Evolutionary conservation across 768 basidiomycete genomes (phyloP), one percentile per base, ranked within the genome.

Genomic region (Lentinus brumalis): DNA sequence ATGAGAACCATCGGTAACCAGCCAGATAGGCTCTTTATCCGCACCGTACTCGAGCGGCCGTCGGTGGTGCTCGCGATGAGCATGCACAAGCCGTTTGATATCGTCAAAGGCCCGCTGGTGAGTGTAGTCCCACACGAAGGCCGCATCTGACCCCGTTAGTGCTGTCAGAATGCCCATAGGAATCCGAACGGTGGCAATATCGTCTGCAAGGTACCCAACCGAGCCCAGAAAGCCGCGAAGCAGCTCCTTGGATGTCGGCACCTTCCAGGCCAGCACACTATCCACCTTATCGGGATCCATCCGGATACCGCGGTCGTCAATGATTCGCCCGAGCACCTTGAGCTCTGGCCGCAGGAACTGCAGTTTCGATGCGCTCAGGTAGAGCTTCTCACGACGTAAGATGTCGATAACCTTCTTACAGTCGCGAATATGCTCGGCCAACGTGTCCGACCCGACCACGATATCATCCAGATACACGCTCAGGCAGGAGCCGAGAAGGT

Each of bases 121-220:
- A 7, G 69, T 70, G 6, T 49, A 38, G 12, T 57, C 59, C 71
- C 75, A 74, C 21, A 26, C 8, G 56, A 66, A 75, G 11, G 44
- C 5, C 5, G 30, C 31, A 0, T 41, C 60, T 2, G 53, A 29
- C 1, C 69, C 67, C 0, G 70, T 69, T 1, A 71, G 30, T 16
- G 63, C 51, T 0, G 64, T 59, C 0, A 81, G 65, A 0, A 76
- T 52, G 1, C 71, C 75, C 74, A 81, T 78, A 4, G 78, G 78
- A 1, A 79, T 75, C 0, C 74, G 65, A 2, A 81, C 61, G 0
- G 63, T 61, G 0, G 65, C 59, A 2, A 74, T 64, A 35, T 78
- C 76, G 49, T 73, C 70, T 0, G 78, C 77, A 0, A 66, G 18
- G 57, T 71, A 79, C 1, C 76, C 74, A 0, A 76, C 78, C 0